These are phyloP conservation scores for Pichia sp. DNA, from an alignment of 1,139 yeast genomes.

Conservation along the genomic window DNA sequence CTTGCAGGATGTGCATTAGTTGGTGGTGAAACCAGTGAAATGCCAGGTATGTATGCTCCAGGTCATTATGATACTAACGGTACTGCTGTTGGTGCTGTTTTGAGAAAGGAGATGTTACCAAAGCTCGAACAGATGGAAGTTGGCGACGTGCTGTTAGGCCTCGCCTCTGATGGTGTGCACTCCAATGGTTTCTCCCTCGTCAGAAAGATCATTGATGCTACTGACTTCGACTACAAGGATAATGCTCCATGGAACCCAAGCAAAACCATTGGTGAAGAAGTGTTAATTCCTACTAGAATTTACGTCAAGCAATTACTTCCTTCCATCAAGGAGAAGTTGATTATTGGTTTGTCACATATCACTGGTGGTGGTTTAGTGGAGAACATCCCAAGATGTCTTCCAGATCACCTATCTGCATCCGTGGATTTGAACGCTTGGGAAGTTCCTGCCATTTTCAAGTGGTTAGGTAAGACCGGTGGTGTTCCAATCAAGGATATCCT, in stretches of 20 bases:
- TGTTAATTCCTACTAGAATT: conserved; percentile 85
- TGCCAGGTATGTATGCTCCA: conserved; percentile 97
- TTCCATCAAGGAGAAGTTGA: conserved; percentile 56
- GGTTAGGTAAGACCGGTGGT: conserved; percentile 89
- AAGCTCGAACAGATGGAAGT: conserved; percentile 53
- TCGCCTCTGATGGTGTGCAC: conserved; percentile 88
- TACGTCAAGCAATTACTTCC: conserved; percentile 88
- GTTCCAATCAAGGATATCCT: conserved; percentile 80
- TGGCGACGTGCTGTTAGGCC: conserved; percentile 82
- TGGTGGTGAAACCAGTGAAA: conserved; percentile 99
- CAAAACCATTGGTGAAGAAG: conserved; percentile 75
- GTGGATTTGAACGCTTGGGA: conserved; percentile 78
- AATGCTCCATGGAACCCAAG: conserved; percentile 81
- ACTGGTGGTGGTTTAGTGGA: conserved; percentile 99
- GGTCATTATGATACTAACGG: conserved; percentile 98
- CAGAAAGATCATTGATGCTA: conserved; percentile 84
- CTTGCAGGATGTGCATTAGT: conserved; percentile 96
- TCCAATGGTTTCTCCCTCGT: conserved; percentile 95
- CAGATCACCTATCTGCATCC: conserved; percentile 68
- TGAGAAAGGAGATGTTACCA: conserved; percentile 69
- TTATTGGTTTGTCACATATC: conserved; percentile 90
- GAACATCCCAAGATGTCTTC: conserved; percentile 92
- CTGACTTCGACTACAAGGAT: conserved; percentile 60
- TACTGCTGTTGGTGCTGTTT: conserved; percentile 99
- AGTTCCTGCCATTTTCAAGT: conserved; percentile 82